Evolutionary conservation across 371 early-diverging fungal genomes (phyloP).

Genomic region (Apophysomyces elegans): DNA sequence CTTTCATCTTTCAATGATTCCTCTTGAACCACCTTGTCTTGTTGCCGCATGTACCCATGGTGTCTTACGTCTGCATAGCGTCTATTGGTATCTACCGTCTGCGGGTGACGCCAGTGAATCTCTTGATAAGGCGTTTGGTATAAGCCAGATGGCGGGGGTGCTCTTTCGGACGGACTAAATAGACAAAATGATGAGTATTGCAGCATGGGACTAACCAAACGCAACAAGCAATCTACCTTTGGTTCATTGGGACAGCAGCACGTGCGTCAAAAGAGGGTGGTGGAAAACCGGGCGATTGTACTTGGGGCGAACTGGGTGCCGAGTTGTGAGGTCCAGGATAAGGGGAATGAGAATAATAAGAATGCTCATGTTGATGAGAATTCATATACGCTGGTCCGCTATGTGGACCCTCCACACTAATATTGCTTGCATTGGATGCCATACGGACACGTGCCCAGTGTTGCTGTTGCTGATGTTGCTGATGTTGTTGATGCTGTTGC

Average conservation of each 20-base stretch:
- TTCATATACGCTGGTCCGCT: slow-evolving; percentile 1
- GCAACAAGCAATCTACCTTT: background rate
- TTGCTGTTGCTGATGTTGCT: slow-evolving; percentile 3
- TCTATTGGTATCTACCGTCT: background rate
- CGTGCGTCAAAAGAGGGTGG: slow-evolving; percentile 3
- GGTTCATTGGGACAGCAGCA: slow-evolving; percentile 3
- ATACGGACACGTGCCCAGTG: slow-evolving; percentile 17
- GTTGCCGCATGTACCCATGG: slow-evolving; percentile 3
- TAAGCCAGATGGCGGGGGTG: slow-evolving; percentile 5
- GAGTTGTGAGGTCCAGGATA: background rate
- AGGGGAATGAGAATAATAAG: slow-evolving; percentile 7
- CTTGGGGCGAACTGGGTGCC: slow-evolving; percentile 5
- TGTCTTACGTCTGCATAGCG: slow-evolving; percentile 3
- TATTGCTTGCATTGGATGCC: slow-evolving; percentile 5
- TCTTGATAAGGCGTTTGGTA: slow-evolving; percentile 10
- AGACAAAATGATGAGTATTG: no score
- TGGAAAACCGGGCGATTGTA: slow-evolving; percentile 8
- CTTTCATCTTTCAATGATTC: background rate
- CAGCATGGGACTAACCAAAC: background rate
- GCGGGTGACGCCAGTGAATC: slow-evolving; percentile 5
- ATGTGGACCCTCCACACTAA: background rate
- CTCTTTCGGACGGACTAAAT: background rate
- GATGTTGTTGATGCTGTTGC: slow-evolving; percentile 11
- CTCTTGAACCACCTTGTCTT: slow-evolving; percentile 1
- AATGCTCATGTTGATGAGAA: slow-evolving; percentile 9